These are phyloP conservation scores for Pleurotus cornucopiae DNA, from an alignment of 768 basidiomycete genomes.

Conservation along the genomic window DNA sequence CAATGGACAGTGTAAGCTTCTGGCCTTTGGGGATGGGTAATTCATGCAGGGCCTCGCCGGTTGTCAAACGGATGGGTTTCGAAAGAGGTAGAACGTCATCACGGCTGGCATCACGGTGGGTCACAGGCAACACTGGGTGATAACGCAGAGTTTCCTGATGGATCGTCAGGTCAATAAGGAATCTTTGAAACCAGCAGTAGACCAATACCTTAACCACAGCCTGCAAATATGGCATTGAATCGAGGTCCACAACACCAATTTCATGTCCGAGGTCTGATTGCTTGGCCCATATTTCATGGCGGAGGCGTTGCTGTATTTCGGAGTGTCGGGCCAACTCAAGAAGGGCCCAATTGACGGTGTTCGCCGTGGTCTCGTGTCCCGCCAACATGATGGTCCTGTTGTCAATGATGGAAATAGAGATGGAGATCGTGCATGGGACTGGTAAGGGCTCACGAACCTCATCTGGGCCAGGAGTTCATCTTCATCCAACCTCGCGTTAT, in stretches of 20 bases:
- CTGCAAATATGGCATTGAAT: slow-evolving; percentile 24
- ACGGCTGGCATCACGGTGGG: slow-evolving; percentile 19
- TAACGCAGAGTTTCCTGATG: slow-evolving; percentile 26
- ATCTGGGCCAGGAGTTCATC: slow-evolving; percentile 48
- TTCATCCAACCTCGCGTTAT: slow-evolving; percentile 36
- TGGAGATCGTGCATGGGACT: not conserved
- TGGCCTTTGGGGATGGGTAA: slow-evolving; percentile 18
- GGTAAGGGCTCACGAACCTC: slow-evolving; percentile 33
- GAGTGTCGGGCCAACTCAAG: slow-evolving; percentile 14
- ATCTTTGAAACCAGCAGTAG: too few species aligned
- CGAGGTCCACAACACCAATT: slow-evolving; percentile 25
- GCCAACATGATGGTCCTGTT: slow-evolving; percentile 13
- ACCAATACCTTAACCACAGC: slow-evolving; percentile 26
- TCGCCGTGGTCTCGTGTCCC: slow-evolving; percentile 16
- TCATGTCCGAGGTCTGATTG: slow-evolving; percentile 6
- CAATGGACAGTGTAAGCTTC: slow-evolving; percentile 11
- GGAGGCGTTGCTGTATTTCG: slow-evolving; percentile 12
- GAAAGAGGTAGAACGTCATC: slow-evolving; percentile 30
- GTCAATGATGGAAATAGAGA: not conserved
- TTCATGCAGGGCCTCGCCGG: slow-evolving; percentile 16
- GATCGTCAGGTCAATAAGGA: too few species aligned
- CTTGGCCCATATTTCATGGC: slow-evolving; percentile 12
- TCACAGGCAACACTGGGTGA: slow-evolving; percentile 24
- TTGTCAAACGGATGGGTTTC: slow-evolving; percentile 19
- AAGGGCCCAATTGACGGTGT: slow-evolving; percentile 9